Evolutionary conservation across 2,329 filamentous ascomycete species (phyloP), one percentile per base, ranked within the genome.

Genomic region (Fusarium sp.): DNA sequence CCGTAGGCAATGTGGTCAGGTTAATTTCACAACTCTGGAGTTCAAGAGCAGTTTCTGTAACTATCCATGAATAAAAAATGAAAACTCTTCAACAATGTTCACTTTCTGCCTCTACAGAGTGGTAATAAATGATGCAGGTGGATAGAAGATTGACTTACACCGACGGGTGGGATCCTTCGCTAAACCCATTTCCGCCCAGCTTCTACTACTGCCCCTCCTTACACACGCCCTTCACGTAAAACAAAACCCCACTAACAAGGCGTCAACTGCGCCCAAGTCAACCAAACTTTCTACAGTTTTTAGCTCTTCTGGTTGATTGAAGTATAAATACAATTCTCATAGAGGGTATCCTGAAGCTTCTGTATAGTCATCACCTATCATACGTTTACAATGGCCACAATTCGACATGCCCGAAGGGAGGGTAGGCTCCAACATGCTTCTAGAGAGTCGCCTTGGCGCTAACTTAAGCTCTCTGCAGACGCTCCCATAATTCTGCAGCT

Each of bases 401-500:
- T 77, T 70, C 74, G 75, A 62, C 75, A 77, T 56, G 75, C 75
- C 35, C 75, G 75, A 38, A 60, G 67, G 49, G 75, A 75, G 62
- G 75, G 75, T 77, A 62, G 62, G 72, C 45, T 55, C 38, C 52
- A 49, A 31, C 31, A 53, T 22, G 12, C 10, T 36, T 25, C 36
- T 46, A n/a, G 35, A 27, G 46, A 62, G 41, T 39, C 57, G 61
- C 53, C 61, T 56, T 68, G 44, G 61, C 62, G 42, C 63, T 72
- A 50, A 71, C 56, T 14, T 31, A 17, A 36, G 29, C 66, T 70
- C 31, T 75, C 46, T 62, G 20, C 72, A 97, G 95, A 98, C 78
- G 89, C 97, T 63, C 89, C 91, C 29, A 85, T 86, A n/a, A 97
- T 98, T 80, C 89, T 97, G 31, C 83, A 86, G 73, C 86, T 98